Base-by-base conservation (phyloP, 306 rosid species). In the Glycine soja region DNA sequence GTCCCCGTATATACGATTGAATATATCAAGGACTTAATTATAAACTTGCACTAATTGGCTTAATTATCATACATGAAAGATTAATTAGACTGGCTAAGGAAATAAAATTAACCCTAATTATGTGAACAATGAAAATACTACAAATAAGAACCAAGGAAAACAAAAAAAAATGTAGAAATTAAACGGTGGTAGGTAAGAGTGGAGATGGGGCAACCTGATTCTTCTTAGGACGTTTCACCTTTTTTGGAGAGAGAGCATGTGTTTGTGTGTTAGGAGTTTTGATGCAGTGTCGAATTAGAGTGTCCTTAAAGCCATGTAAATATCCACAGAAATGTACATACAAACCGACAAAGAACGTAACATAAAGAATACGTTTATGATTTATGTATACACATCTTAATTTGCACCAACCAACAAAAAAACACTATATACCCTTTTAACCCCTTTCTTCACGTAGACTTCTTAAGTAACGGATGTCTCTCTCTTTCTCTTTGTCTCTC, bases 211-310 rank as follows among this genome's bases (percentile, higher is more conserved):
- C 93, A 91, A 93, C 80, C 81, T 87, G 88, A 84, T 87, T 85
- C 88, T 82, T 88, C 78, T 0, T 36, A 43, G 83, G 94, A 91
- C 92, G 87, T 90, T 89, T 88, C 86, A 93, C 90, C 97, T 91
- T 86, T 86, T 86, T 32, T 48, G 59, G 50, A 59, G 2, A 24
- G 30, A 54, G 72, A 16, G 80, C 9, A 24, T 67, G 79, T 57
- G 85, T 62, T 84, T 48, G 83, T 24, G 83, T 24, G 30, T 80
- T 70, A 81, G 84, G 83, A 78, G 75, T 36, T 84, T 74, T 76
- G 97, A 87, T 89, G 90, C 90, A 83, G 89, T 75, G 94, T 88
- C 97, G 86, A 85, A 84, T 89, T 88, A 78, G 92, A 88, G 93
- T 91, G 86, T 62, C 74, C 88, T 86, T 87, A 87, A 93, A 91